Evolutionary conservation across 2,329 filamentous ascomycete genomes (phyloP).

Genomic region (Pyrenophora graminea): DNA sequence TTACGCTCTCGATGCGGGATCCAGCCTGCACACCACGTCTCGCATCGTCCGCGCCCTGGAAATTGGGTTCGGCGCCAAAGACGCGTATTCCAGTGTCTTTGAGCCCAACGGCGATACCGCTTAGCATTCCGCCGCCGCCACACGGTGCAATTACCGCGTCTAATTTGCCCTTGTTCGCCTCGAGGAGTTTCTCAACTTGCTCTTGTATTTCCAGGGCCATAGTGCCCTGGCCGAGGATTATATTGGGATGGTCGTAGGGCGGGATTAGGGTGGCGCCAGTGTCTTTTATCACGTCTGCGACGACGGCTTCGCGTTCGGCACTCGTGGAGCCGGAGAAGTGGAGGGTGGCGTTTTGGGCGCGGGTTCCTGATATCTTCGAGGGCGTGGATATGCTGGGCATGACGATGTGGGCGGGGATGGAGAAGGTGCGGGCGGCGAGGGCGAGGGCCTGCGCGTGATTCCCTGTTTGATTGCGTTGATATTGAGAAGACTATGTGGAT

Average conservation of each 20-base stretch:
- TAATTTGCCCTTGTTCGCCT: constrained; percentile 33
- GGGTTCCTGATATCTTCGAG: constrained; percentile 85
- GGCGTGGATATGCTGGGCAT: constrained; percentile 87
- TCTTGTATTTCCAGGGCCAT: constrained; percentile 78
- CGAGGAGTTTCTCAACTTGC: constrained; percentile 66
- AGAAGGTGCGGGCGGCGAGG: constrained; percentile 74
- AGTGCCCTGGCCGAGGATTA: constrained; percentile 93
- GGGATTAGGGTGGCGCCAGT: constrained; percentile 82
- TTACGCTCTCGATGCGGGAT: constrained; percentile 68
- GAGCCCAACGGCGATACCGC: constrained; percentile 77
- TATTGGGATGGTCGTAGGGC: constrained; percentile 90
- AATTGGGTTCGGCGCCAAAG: constrained; percentile 84
- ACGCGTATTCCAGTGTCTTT: constrained; percentile 73
- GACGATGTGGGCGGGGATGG: constrained; percentile 81
- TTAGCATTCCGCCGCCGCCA: constrained; percentile 86
- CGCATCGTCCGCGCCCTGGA: constrained; percentile 83
- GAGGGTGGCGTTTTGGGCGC: constrained; percentile 75
- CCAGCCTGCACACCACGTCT: constrained; percentile 70
- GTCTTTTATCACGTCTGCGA: constrained; percentile 67
- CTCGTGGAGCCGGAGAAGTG: constrained; percentile 82
- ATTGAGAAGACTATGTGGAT: not conserved
- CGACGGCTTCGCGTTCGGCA: constrained; percentile 78
- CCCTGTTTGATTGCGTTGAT: constrained; percentile 56
- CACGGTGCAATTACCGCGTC: constrained; percentile 74
- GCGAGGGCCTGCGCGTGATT: constrained; percentile 95